Percentiles rank a stretch among this genome's conserved stretches.
Evolutionary conservation across 1,284 basidiomycete genomes (phyloP).

Genomic region (Pseudozyma sp.): DNA sequence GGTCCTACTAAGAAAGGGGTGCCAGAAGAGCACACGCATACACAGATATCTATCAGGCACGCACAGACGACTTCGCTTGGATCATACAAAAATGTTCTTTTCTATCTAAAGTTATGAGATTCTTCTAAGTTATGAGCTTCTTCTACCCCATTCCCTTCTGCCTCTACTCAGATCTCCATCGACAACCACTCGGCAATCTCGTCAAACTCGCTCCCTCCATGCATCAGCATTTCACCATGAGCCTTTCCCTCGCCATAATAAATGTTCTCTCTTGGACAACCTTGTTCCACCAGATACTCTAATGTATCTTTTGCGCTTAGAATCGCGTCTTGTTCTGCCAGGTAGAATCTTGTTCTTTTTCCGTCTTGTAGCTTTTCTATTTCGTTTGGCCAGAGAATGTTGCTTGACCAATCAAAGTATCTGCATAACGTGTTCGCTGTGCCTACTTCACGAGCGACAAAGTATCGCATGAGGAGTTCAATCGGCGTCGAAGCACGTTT

Average conservation of each 20-base stretch:
- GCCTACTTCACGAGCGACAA: conserved; percentile 59
- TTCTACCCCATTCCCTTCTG: not conserved
- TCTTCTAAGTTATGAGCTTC: no score
- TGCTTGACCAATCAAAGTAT: conserved; percentile 63
- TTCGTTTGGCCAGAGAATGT: conserved; percentile 64
- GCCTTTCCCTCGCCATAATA: conserved; percentile 33
- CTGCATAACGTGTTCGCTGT: conserved; percentile 58
- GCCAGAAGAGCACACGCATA: no score
- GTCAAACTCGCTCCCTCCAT: conserved; percentile 39
- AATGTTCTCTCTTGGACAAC: conserved; percentile 43
- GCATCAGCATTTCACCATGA: conserved; percentile 60
- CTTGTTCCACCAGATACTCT: conserved; percentile 53
- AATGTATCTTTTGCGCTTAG: conserved; percentile 48
- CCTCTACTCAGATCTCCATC: conserved; percentile 18
- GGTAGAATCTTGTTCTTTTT: conserved; percentile 42
- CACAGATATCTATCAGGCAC: no score
- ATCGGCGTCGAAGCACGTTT: conserved; percentile 53
- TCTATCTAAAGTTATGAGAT: no score
- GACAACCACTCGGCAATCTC: conserved; percentile 44
- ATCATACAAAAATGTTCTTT: no score
- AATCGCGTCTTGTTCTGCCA: conserved; percentile 61
- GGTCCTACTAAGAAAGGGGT: no score
- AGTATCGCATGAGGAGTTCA: conserved; percentile 62
- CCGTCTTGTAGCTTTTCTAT: conserved; percentile 43
- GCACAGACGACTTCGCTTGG: no score